phyloP scores from a whole-genome alignment of 2,329 filamentous ascomycete species.

The Epichloe typhina region DNA sequence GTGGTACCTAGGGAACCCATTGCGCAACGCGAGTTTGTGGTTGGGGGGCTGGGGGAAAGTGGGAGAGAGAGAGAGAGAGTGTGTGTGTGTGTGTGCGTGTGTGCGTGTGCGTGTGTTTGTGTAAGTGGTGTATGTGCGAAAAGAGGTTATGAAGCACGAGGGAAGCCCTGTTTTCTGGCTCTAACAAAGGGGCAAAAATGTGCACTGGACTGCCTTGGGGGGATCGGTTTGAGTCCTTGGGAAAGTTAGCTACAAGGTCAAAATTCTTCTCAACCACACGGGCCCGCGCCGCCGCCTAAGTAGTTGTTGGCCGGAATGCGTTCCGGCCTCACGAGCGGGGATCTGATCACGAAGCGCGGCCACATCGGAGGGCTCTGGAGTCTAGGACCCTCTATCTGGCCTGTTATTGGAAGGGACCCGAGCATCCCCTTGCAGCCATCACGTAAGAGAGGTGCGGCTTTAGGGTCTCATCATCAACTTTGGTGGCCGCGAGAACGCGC shows the following conservation, averaged over 20 bases:
- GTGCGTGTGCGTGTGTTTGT: accelerated
- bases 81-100: background rate
- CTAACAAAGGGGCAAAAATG: too few relatives aligned
- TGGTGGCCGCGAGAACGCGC: background rate
- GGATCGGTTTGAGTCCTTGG: too few relatives aligned
- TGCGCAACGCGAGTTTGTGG: constrained; percentile 8
- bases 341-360: constrained; percentile 9
- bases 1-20: constrained; percentile 28
- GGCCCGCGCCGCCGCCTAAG: constrained; percentile 27
- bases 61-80: background rate
- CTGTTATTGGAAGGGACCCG: constrained; percentile 8
- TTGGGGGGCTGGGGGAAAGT: constrained; percentile 1
- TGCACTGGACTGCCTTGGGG: too few relatives aligned
- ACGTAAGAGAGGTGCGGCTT: constrained; percentile 14
- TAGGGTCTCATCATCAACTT: too few relatives aligned
- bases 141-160: too few relatives aligned
- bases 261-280: constrained; percentile 5
- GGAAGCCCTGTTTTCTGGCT: too few relatives aligned
- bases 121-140: too few relatives aligned
- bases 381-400: constrained; percentile 7
- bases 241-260: background rate
- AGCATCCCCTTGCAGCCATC: background rate
- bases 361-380: constrained; percentile 8
- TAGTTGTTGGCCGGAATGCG: constrained; percentile 34
- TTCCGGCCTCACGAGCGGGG: constrained; percentile 30